A percentile compares a stretch with the other conserved stretches of the same genome.
Evolutionary conservation across 305 asterid species (phyloP).

Genomic region (Rubia tinctorum): DNA sequence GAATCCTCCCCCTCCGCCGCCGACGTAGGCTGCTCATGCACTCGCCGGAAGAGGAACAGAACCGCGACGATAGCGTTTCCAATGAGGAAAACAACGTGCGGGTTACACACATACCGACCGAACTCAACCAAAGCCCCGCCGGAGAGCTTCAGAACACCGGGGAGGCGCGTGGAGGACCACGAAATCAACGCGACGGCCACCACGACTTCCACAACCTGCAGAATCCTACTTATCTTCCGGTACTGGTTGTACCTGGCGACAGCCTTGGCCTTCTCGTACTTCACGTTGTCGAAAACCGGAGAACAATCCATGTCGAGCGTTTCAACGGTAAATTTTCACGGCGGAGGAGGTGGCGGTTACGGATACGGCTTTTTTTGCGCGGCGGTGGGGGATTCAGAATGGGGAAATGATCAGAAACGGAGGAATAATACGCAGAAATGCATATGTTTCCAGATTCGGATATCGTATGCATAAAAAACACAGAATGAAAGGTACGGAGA

Average conservation of each 20-base stretch:
- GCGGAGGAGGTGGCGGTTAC: not conserved
- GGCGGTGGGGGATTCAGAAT: conserved; percentile 28
- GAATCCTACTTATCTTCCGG: conserved; percentile 30
- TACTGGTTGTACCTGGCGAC: conserved; percentile 43
- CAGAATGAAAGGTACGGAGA: not conserved
- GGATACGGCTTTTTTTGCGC: conserved; percentile 4
- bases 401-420: conserved; percentile 10
- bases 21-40: not conserved
- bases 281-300: conserved; percentile 25
- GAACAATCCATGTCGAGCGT: conserved; percentile 22
- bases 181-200: conserved; percentile 40
- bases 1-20: conserved; percentile 7
- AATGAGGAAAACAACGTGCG: conserved; percentile 72
- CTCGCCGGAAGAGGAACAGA: conserved; percentile 48
- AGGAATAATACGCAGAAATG: conserved; percentile 21
- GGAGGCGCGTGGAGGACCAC: conserved; percentile 60
- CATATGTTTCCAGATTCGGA: conserved; percentile 23
- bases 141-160: conserved; percentile 28
- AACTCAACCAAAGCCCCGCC: conserved; percentile 17
- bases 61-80: conserved; percentile 62
- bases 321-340: too few relatives aligned
- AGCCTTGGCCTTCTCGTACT: conserved; percentile 33
- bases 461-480: conserved; percentile 29
- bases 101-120: conserved; percentile 44
- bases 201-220: conserved; percentile 32